Base-by-base conservation (phyloP, 1,284 basidiomycete genomes). In the Boletus albobrunnescens region DNA sequence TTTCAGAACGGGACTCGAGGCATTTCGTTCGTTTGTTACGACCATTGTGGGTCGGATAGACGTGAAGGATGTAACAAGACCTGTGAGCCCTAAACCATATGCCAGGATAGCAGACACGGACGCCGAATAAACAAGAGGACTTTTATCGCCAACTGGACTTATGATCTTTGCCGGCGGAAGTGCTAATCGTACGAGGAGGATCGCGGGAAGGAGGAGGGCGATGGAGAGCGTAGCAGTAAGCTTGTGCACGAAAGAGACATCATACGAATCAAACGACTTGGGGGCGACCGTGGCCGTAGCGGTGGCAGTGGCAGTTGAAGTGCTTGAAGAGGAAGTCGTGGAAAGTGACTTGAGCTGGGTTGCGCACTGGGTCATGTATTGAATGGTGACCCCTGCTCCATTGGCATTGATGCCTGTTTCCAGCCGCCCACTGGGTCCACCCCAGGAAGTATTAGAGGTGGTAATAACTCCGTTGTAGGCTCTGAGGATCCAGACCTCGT, bases 401-500 rank as follows among this genome's bases (percentile, higher is more conserved):
- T 73, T 73, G 2, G 87, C 84, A 54, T 77, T 67, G 35, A 78
- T 50, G 22, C 87, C 87, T 4, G 76, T 75, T 56, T 75, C 69
- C 35, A 89, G 70, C 11, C 64, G 53, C 1, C 87, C 87, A 51
- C 75, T 64, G 2, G 82, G 81, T 56, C 72, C 86, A 8, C 82
- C 82, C 85, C 84, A 88, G 3, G 67, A 67, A 42, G 74, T 66
- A 45, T 73, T 72, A 1, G 79, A 75, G n/a, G 74, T 55, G 3
- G 75, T 76, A 36, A 87, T 57, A 26, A 73, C 65, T 8, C 71
- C 84, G 48, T 74, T 72, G 61, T 89, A 89, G 3, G 84, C 77
- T 43, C 88, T 73, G 50, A 91, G 70, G 14, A 91, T 62, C 87
- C 87, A 91, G 9, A 91, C 60, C 43, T 91, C 87, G 36, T 78